Conservation (phyloP, 106 monocot species). For the Apostasia ramifera region DNA sequence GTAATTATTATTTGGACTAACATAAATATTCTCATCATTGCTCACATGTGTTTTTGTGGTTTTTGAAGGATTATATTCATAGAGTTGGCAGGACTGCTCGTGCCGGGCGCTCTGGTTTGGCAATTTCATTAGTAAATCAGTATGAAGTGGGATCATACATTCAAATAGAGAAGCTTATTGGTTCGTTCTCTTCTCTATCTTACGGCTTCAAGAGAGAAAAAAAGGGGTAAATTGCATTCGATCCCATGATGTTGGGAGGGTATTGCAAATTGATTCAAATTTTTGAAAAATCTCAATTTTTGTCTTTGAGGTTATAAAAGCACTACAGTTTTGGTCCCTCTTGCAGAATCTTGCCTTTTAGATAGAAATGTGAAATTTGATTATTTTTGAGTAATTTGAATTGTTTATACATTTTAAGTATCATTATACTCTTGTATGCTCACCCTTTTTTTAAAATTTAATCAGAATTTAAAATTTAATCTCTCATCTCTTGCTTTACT, state of each 20-base stretch:
- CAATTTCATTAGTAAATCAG: slow-evolving; percentile 80
- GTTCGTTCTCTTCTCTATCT: slow-evolving; percentile 19
- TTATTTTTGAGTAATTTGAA: no score
- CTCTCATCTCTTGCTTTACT: background rate
- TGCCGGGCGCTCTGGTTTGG: slow-evolving; percentile 72
- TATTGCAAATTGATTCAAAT: no score
- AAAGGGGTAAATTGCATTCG: no score
- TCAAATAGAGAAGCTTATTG: slow-evolving; percentile 68
- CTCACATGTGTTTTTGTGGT: background rate
- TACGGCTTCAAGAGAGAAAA: background rate
- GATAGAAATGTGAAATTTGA: no score
- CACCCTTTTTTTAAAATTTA: background rate
- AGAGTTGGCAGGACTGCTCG: slow-evolving; percentile 88
- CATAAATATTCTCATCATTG: background rate
- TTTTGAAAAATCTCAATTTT: no score
- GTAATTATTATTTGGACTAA: no score
- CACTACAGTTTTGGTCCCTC: no score
- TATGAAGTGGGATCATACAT: slow-evolving; percentile 78
- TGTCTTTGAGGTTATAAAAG: no score
- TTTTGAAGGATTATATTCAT: slow-evolving; percentile 70
- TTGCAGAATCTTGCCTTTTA: no score
- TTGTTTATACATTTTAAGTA: background rate
- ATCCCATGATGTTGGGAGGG: no score
- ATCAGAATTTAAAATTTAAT: background rate
- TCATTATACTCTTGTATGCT: background rate